These are phyloP conservation scores for Colletotrichum somersetense DNA, from an alignment of 2,329 filamentous ascomycete genomes.

Conservation along the genomic window DNA sequence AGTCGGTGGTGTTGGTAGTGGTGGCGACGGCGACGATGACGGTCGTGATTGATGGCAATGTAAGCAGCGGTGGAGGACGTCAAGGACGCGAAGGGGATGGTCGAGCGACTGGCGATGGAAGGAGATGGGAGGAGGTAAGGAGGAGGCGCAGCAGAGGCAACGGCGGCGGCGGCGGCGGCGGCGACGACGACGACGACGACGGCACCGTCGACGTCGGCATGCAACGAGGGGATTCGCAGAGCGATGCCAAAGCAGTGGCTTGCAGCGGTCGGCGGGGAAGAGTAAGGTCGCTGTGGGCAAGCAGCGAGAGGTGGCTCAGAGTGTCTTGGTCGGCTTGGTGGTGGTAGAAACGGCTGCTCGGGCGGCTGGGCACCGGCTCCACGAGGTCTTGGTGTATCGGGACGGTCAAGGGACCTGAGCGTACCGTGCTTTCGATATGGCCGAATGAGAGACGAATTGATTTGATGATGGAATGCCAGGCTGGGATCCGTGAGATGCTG, in stretches of 20 bases:
- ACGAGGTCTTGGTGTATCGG: constrained; percentile 39
- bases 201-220: constrained; percentile 38
- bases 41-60: not conserved
- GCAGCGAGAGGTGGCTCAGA: not conserved
- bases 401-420: constrained; percentile 35
- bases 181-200: constrained; percentile 37
- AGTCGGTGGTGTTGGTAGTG: constrained; percentile 45
- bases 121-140: constrained; percentile 43
- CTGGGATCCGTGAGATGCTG: constrained; percentile 43
- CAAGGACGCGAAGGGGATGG: constrained; percentile 44
- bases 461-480: constrained; percentile 41
- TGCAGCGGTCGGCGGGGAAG: constrained; percentile 25
- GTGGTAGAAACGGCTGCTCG: constrained; percentile 8
- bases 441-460: constrained; percentile 36
- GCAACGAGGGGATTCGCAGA: constrained; percentile 39
- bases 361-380: constrained; percentile 36
- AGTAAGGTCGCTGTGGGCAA: not conserved
- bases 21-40: constrained; percentile 44
- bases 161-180: constrained; percentile 35
- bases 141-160: constrained; percentile 39
- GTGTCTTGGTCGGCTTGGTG: constrained; percentile 18
- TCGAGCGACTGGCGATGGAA: constrained; percentile 37
- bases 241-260: constrained; percentile 30
- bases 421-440: constrained; percentile 23
- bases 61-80: constrained; percentile 40